phyloP scores from a whole-genome alignment of 1,284 basidiomycete species.

The Psilocybe mexicana region DNA sequence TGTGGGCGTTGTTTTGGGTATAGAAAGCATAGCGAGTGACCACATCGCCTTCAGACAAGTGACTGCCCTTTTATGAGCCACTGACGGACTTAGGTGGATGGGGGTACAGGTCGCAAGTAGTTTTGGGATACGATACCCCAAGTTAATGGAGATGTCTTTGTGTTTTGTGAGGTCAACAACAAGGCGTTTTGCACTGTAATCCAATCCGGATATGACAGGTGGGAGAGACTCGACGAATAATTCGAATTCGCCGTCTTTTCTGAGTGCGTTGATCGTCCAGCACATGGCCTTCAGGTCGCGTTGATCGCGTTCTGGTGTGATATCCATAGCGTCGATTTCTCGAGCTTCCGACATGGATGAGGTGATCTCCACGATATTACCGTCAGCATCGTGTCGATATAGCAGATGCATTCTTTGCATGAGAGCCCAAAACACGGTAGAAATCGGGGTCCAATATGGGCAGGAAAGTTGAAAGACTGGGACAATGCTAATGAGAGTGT shows the following conservation, averaged over 20 bases:
- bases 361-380: slow-evolving; percentile 16
- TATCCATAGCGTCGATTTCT: slow-evolving; percentile 31
- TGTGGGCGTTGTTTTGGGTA: slow-evolving; percentile 23
- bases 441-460: slow-evolving; percentile 41
- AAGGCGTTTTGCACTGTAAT: slow-evolving; percentile 39
- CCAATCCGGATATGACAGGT: slow-evolving; percentile 33
- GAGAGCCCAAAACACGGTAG: slow-evolving; percentile 34
- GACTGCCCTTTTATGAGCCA: slow-evolving; percentile 30
- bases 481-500: slow-evolving; percentile 33
- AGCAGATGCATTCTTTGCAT: slow-evolving; percentile 27
- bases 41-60: slow-evolving; percentile 38
- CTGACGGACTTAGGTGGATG: slow-evolving; percentile 23
- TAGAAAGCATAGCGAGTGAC: slow-evolving; percentile 39
- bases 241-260: slow-evolving; percentile 36
- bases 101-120: slow-evolving; percentile 32
- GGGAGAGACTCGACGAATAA: slow-evolving; percentile 38
- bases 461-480: slow-evolving; percentile 36
- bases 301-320: slow-evolving; percentile 29
- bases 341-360: slow-evolving; percentile 29
- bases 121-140: slow-evolving; percentile 35
- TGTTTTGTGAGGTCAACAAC: slow-evolving; percentile 33
- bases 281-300: slow-evolving; percentile 33
- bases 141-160: slow-evolving; percentile 28
- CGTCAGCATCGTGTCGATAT: slow-evolving; percentile 24
- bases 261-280: slow-evolving; percentile 36